Base-by-base conservation (phyloP, 1,284 basidiomycete genomes). In the Microbotryum lychnidis-dioicae region DNA sequence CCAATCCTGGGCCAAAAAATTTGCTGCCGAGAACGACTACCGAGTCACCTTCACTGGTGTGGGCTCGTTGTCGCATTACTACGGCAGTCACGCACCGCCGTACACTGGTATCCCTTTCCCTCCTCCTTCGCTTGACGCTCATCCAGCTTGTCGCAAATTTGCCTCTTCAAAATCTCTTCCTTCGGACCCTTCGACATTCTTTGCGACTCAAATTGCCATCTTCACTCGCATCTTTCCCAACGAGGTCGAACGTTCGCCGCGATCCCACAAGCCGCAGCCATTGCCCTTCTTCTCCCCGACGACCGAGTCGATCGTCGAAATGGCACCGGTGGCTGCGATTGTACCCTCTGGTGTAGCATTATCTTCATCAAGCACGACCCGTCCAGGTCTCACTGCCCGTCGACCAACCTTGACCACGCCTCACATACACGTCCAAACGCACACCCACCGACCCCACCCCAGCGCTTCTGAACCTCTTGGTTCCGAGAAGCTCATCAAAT, bases 161-260 rank as follows among this genome's bases (percentile, higher is more conserved):
- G 56, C 50, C 9, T 48, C 57, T 14, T 54, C 45, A 0, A 47
- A 51, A 7, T 53, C 33, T 20, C 7, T 46, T 0, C 27, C 23
- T 6, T 9, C 27, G 48, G 62, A 61, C 66, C 73, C 48, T 23
- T 51, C 20, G 57, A 63, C 42, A 63, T 75, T 78, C 54, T 86
- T 81, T 31, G 89, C 90, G 5, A 84, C 83, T 18, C 85, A 87
- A 58, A 84, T 86, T 1, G 89, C 87, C 23, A 75, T 79, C 6
- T 92, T 92, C 75, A 79, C 23, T 1, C 45, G 51, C 74, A 49
- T 76, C 4, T 64, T 69, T 21, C 70, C 73, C 2, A 72, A 72
- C 42, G 62, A 74, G 6, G 73, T 75, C 0, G 71, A 73, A 50
- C 74, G 77, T 18, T 75, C 73, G 4, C 76, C 77, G 1, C 71